phyloP scores from a whole-genome alignment of 345 rosid genomes.

The Lepidium africanum region DNA sequence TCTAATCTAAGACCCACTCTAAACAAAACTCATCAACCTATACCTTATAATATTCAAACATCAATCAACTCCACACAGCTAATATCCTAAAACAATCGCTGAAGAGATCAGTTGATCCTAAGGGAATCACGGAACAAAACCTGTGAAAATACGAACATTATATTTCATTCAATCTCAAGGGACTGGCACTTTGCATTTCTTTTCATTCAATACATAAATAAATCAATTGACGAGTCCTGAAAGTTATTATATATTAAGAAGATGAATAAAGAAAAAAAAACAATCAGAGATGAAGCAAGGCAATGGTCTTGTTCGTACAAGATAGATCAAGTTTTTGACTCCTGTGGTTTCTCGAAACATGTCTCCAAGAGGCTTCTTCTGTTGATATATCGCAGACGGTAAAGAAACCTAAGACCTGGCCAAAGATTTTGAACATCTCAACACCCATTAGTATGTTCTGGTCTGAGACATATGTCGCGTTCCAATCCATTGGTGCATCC shows the following conservation, averaged over 20 bases:
- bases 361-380: slow-evolving; percentile 54
- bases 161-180: neutral
- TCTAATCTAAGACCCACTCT: too few relatives aligned
- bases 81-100: too few relatives aligned
- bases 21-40: too few relatives aligned
- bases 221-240: neutral
- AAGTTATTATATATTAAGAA: neutral
- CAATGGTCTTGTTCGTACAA: slow-evolving; percentile 73
- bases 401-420: slow-evolving; percentile 79
- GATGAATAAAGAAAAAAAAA: neutral
- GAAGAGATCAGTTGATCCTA: neutral
- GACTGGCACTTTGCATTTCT: neutral
- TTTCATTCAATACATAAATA: neutral
- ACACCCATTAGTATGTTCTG: slow-evolving; percentile 63
- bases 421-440: slow-evolving; percentile 97
- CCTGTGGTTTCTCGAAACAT: slow-evolving; percentile 68
- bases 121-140: neutral
- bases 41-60: too few relatives aligned
- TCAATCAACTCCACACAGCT: too few relatives aligned
- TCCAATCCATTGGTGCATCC: slow-evolving; percentile 99
- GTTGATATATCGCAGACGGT: slow-evolving; percentile 53
- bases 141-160: neutral
- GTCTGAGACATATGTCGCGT: slow-evolving; percentile 78
- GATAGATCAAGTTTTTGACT: slow-evolving; percentile 71
- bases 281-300: slow-evolving; percentile 52